phyloP scores from a whole-genome alignment of 345 rosid genomes.

The Bretschneidera sinensis region DNA sequence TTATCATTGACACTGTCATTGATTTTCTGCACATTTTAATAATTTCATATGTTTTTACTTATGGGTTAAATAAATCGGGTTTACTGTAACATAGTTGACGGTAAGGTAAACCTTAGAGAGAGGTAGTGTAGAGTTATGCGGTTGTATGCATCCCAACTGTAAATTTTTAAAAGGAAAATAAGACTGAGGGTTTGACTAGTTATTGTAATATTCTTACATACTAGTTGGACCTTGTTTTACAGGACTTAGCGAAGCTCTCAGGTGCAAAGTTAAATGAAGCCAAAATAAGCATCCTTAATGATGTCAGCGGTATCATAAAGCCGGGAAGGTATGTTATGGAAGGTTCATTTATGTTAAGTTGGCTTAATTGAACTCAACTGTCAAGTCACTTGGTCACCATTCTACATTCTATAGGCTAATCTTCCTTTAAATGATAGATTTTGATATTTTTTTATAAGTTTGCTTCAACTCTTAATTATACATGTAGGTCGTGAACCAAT shows the following conservation, averaged over 20 bases:
- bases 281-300: slow-evolving; percentile 48
- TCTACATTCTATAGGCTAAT: background rate
- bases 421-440: background rate
- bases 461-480: too few relatives aligned
- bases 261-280: slow-evolving; percentile 38
- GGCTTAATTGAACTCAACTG: background rate
- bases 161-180: too few relatives aligned
- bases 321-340: slow-evolving; percentile 53
- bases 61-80: too few relatives aligned
- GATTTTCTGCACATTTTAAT: background rate
- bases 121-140: too few relatives aligned
- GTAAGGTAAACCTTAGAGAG: too few relatives aligned
- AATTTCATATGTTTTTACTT: too few relatives aligned
- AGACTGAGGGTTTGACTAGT: too few relatives aligned
- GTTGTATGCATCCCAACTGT: too few relatives aligned
- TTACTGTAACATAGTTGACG: too few relatives aligned
- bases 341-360: background rate
- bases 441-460: background rate
- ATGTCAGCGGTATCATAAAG: slow-evolving; percentile 48
- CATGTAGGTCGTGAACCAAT: too few relatives aligned
- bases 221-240: slow-evolving; percentile 16
- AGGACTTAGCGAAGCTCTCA: slow-evolving; percentile 37
- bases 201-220: too few relatives aligned
- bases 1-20: background rate
- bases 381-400: too few relatives aligned